Conservation (phyloP, 768 basidiomycete species). For the Pulveroboletus ravenelii region DNA sequence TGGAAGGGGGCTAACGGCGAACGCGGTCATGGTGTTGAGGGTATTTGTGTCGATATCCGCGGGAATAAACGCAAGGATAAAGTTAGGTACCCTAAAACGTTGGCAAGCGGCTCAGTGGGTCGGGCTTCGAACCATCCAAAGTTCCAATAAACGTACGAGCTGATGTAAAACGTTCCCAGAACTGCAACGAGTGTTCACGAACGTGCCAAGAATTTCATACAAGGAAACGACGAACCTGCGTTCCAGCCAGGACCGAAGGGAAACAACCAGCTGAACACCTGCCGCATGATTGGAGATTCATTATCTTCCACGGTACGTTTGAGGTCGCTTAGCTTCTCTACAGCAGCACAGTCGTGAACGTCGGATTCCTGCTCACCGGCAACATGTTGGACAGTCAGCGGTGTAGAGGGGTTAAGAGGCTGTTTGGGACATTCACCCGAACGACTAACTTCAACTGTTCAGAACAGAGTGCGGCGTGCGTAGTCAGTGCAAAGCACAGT, state of each 20-base stretch:
- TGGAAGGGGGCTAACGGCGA: slow-evolving; percentile 56
- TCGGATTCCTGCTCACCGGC: slow-evolving; percentile 37
- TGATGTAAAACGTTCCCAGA: slow-evolving; percentile 92
- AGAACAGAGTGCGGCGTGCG: slow-evolving; percentile 17
- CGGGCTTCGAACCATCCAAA: slow-evolving; percentile 13
- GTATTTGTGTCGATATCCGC: slow-evolving; percentile 80
- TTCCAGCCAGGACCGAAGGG: slow-evolving; percentile 91
- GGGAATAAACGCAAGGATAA: slow-evolving; percentile 92
- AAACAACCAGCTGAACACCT: slow-evolving; percentile 76
- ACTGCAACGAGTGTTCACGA: slow-evolving; percentile 38
- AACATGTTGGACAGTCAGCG: slow-evolving; percentile 11
- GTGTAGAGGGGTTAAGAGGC: not conserved
- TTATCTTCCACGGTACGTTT: slow-evolving; percentile 57
- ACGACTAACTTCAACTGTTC: slow-evolving; percentile 25
- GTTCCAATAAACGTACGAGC: slow-evolving; percentile 61
- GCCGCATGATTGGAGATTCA: slow-evolving; percentile 72
- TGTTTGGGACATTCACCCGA: slow-evolving; percentile 24
- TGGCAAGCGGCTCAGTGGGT: slow-evolving; percentile 16
- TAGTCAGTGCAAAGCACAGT: slow-evolving; percentile 25
- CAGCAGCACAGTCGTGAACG: slow-evolving; percentile 37
- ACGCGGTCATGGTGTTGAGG: slow-evolving; percentile 91
- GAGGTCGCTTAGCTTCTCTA: slow-evolving; percentile 49
- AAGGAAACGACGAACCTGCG: slow-evolving; percentile 41
- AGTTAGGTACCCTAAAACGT: slow-evolving; percentile 75
- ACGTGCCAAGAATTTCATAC: slow-evolving; percentile 10